Evolutionary conservation across 208 protist genomes (phyloP).

Genomic region (Acanthamoeba healyi): DNA sequence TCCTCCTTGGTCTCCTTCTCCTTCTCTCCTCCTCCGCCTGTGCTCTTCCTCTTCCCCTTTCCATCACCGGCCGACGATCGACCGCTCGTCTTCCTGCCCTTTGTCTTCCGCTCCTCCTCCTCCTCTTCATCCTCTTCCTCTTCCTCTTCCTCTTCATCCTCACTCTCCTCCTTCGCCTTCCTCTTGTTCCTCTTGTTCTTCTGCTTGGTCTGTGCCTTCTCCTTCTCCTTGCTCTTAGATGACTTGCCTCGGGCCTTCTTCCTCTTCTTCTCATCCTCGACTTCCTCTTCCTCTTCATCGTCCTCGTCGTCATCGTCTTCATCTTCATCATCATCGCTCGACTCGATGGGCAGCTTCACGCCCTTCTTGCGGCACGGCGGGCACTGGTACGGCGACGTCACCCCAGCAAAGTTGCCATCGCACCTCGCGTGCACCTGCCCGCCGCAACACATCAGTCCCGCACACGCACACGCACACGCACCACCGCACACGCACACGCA

Average conservation of each 20-base stretch:
- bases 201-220: neutral
- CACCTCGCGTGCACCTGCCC: constrained; percentile 7
- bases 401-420: constrained; percentile 26
- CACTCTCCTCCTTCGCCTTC: neutral
- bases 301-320: neutral
- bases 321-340: neutral
- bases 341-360: neutral
- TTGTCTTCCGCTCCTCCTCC: neutral
- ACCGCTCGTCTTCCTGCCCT: neutral
- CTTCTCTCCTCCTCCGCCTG: neutral
- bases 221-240: neutral
- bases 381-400: constrained; percentile 14
- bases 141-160: neutral
- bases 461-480: neutral
- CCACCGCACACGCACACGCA: neutral
- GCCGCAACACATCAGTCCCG: neutral
- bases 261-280: neutral
- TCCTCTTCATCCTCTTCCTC: constrained; percentile 29
- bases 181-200: neutral
- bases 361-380: constrained; percentile 54
- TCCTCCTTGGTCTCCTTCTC: neutral
- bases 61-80: neutral
- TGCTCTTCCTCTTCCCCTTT: neutral
- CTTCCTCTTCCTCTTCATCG: neutral
- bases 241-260: neutral